A percentile compares a stretch with the other conserved stretches of the same genome.
Conservation (phyloP, 495 filamentous ascomycete genomes). For the Cercophora scortea region DNA sequence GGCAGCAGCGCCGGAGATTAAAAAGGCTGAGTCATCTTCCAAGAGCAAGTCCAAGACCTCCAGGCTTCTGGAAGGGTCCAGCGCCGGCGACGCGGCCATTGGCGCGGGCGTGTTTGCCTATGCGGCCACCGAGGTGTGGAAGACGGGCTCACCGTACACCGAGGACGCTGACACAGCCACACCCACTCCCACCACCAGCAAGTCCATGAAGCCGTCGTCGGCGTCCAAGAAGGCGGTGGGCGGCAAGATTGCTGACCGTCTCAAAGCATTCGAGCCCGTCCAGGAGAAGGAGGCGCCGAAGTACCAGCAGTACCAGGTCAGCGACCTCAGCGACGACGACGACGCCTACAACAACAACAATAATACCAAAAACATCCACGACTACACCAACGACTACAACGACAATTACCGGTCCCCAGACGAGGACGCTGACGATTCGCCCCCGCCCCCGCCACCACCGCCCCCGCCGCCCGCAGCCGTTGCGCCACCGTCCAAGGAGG, state of each 20-base stretch:
- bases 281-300: constrained; percentile 29
- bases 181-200: constrained; percentile 4
- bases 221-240: constrained; percentile 36
- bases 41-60: background rate
- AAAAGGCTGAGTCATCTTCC: constrained; percentile 28
- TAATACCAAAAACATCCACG: background rate
- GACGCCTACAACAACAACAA: no score
- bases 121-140: constrained; percentile 21
- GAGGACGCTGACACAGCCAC: constrained; percentile 4
- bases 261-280: constrained; percentile 43
- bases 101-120: constrained; percentile 5
- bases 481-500: constrained; percentile 10
- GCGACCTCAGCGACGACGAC: background rate
- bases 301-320: constrained; percentile 21
- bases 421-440: constrained; percentile 6
- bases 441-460: constrained; percentile 14
- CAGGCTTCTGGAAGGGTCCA: constrained; percentile 25
- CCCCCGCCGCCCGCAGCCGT: background rate
- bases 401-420: constrained; percentile 12
- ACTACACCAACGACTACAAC: constrained; percentile 20
- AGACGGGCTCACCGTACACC: constrained; percentile 26
- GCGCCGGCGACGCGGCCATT: constrained; percentile 3
- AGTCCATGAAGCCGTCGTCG: constrained; percentile 12
- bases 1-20: constrained; percentile 22
- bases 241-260: constrained; percentile 44